Evolutionary conservation across 2,329 filamentous ascomycete genomes (phyloP).

Genomic region (Hymenoscyphus albidus): DNA sequence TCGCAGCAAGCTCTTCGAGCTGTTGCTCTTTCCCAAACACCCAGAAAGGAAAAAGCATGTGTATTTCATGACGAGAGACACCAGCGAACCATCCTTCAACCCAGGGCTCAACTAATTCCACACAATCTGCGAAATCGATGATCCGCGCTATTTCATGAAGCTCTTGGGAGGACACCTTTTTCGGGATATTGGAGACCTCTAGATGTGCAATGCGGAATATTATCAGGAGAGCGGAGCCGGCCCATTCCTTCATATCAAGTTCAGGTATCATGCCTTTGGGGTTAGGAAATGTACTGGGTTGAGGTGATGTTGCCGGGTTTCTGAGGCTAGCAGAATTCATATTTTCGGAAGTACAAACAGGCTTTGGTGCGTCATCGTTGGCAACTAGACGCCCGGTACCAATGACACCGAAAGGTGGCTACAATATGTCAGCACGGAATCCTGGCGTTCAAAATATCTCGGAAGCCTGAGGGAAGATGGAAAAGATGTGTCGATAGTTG

Average conservation of each 20-base stretch:
- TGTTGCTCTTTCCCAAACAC: constrained; percentile 7
- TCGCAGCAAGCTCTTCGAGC: not conserved
- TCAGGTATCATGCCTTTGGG: not conserved
- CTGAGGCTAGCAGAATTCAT: no score
- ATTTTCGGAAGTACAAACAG: not conserved
- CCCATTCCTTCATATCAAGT: not conserved
- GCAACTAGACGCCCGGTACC: not conserved
- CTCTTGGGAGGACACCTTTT: not conserved
- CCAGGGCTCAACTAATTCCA: not conserved
- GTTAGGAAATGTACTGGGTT: not conserved
- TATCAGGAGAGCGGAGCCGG: not conserved
- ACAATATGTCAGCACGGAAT: not conserved
- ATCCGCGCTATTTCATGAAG: not conserved
- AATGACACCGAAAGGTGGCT: not conserved
- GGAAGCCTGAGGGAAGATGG: no score
- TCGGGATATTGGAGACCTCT: not conserved
- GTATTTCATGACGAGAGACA: not conserved
- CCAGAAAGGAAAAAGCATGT: constrained; percentile 4
- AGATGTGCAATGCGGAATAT: not conserved
- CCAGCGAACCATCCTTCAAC: not conserved
- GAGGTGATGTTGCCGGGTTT: not conserved
- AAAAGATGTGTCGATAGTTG: no score
- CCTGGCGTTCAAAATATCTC: no score
- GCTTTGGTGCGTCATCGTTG: not conserved
- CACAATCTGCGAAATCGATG: not conserved